A percentile compares a stretch with the other conserved stretches of the same genome.
phyloP scores from a whole-genome alignment of 441 rosid genomes.

The Erodium trifolium region DNA sequence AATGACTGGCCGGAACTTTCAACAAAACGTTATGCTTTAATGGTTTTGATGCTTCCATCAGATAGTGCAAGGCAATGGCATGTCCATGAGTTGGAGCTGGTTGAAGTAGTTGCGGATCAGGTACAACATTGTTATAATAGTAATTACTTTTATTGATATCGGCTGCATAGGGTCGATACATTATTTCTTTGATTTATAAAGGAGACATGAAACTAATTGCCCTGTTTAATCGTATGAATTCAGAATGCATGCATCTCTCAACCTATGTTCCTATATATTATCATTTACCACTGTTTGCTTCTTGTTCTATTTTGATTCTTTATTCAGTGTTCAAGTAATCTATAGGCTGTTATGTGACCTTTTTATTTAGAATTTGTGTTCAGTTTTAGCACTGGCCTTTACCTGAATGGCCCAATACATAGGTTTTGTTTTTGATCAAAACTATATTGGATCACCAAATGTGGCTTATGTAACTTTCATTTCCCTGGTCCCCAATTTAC shows the following conservation, averaged over 20 bases:
- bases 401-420: too few species aligned
- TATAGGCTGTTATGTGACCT: not conserved
- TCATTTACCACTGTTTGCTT: not conserved
- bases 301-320: not conserved
- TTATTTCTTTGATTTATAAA: not conserved
- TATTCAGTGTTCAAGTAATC: not conserved
- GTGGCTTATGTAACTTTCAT: not conserved
- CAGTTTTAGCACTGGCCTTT: too few species aligned
- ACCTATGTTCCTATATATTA: not conserved
- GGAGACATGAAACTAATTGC: not conserved
- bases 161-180: not conserved
- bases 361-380: too few species aligned
- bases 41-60: slow-evolving; percentile 98
- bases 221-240: not conserved
- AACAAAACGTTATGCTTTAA: slow-evolving; percentile 81
- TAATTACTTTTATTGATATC: slow-evolving; percentile 10
- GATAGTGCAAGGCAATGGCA: slow-evolving; percentile 99
- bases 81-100: slow-evolving; percentile 90
- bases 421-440: too few species aligned
- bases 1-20: slow-evolving; percentile 99
- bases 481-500: not conserved
- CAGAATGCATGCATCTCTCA: not conserved
- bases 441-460: not conserved
- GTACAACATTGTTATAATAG: slow-evolving; percentile 24
- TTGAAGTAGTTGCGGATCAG: slow-evolving; percentile 99